A percentile compares a stretch with the other conserved stretches of the same genome.
Evolutionary conservation across 768 basidiomycete genomes (phyloP).

Genomic region (Tricholoma furcatifolium): DNA sequence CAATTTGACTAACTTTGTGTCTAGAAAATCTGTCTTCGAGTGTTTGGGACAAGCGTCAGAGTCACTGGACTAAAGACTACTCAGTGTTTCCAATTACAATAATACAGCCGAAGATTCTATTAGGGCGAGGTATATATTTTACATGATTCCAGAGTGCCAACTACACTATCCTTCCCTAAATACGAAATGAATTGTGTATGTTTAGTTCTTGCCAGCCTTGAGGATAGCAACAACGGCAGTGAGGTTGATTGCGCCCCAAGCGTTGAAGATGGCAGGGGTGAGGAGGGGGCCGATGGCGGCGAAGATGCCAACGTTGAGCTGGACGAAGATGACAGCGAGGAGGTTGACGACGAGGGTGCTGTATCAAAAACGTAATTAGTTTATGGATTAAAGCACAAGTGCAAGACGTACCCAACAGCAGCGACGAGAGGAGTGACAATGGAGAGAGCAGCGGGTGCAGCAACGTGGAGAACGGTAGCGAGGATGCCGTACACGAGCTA

Average conservation of each 20-base stretch:
- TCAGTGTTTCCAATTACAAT: too few relatives aligned
- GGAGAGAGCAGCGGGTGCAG: not conserved
- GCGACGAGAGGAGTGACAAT: not conserved
- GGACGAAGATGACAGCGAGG: not conserved
- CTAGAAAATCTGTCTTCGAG: too few relatives aligned
- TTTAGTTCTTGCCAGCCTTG: not conserved
- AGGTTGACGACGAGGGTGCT: not conserved
- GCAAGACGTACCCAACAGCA: not conserved
- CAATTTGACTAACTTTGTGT: too few relatives aligned
- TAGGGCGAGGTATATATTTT: too few relatives aligned
- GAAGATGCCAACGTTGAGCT: not conserved
- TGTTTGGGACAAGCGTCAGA: too few relatives aligned
- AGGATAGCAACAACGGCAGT: not conserved
- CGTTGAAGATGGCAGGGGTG: not conserved
- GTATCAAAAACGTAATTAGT: not conserved
- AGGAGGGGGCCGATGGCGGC: not conserved
- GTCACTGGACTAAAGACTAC: too few relatives aligned
- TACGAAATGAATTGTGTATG: too few relatives aligned
- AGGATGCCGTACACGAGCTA: not conserved
- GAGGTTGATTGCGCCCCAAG: not conserved
- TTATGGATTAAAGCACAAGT: not conserved
- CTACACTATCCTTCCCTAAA: too few relatives aligned
- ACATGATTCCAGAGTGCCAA: too few relatives aligned
- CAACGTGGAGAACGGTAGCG: not conserved
- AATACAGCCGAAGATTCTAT: too few relatives aligned